Conservation (phyloP, 345 rosid species). For the Corchorus capsularis region DNA sequence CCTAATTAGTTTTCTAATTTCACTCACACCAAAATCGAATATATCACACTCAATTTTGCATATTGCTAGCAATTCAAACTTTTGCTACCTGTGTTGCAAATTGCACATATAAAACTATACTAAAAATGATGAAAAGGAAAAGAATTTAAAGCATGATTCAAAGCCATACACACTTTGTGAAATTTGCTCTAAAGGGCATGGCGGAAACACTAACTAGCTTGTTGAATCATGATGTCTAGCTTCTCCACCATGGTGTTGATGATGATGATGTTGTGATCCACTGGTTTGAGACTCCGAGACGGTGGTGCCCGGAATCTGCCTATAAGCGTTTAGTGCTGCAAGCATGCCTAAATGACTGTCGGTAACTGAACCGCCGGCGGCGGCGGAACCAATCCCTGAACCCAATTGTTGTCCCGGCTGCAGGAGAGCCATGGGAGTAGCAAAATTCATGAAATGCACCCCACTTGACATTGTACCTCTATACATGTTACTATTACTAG, state of each 20-base stretch:
- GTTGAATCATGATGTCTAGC: constrained; percentile 38
- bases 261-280: constrained; percentile 34
- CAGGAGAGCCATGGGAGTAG: constrained; percentile 67
- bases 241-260: constrained; percentile 49
- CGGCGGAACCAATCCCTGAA: constrained; percentile 27
- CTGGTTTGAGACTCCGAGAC: constrained; percentile 28
- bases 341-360: constrained; percentile 67
- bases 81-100: constrained; percentile 22
- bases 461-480: constrained; percentile 49
- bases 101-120: constrained; percentile 19
- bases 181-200: constrained; percentile 39
- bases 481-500: constrained; percentile 32
- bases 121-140: constrained; percentile 2
- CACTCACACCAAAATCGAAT: constrained; percentile 31
- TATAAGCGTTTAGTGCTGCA: constrained; percentile 66
- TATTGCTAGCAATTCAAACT: constrained; percentile 31
- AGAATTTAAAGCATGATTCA: constrained; percentile 18
- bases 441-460: constrained; percentile 79
- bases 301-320: constrained; percentile 39
- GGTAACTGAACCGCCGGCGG: constrained; percentile 33
- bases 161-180: constrained; percentile 27
- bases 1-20: constrained; percentile 26
- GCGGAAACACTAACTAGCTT: constrained; percentile 11
- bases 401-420: constrained; percentile 64
- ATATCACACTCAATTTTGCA: constrained; percentile 18